phyloP scores from a whole-genome alignment of 352 stramenopile species.

The Globisporangium barbulae region DNA sequence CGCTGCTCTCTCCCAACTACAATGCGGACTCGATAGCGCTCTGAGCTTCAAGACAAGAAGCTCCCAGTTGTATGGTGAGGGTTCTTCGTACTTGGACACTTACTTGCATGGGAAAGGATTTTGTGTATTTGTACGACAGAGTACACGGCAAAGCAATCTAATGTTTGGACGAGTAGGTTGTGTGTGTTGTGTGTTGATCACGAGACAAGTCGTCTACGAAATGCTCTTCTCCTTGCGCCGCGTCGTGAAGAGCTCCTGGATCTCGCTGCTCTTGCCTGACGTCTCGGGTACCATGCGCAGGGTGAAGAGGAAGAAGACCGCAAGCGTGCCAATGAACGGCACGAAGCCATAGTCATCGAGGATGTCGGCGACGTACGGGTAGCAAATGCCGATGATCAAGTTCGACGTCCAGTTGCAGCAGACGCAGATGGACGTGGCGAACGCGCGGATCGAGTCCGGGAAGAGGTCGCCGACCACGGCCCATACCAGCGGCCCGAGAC shows the following conservation, averaged over 20 bases:
- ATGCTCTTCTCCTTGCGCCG: constrained; percentile 16
- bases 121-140: constrained; percentile 13
- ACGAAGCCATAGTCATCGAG: constrained; percentile 30
- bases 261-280: constrained; percentile 24
- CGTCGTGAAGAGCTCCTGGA: constrained; percentile 19
- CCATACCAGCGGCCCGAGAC: constrained; percentile 60
- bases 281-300: constrained; percentile 19
- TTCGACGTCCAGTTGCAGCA: constrained; percentile 25
- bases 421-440: constrained; percentile 36
- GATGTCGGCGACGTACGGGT: constrained; percentile 35
- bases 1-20: constrained; percentile 29
- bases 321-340: constrained; percentile 28
- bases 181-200: background rate
- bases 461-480: constrained; percentile 24
- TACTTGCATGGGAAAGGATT: background rate
- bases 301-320: constrained; percentile 9
- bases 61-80: background rate
- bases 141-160: constrained; percentile 3
- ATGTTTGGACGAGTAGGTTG: background rate
- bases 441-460: constrained; percentile 44
- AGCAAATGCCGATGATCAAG: constrained; percentile 30
- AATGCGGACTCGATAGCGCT: constrained; percentile 36
- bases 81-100: too few species aligned
- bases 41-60: background rate
- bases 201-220: background rate